Conservation (phyloP, 805 yeast genomes). For the Komagataella ulmi region DNA sequence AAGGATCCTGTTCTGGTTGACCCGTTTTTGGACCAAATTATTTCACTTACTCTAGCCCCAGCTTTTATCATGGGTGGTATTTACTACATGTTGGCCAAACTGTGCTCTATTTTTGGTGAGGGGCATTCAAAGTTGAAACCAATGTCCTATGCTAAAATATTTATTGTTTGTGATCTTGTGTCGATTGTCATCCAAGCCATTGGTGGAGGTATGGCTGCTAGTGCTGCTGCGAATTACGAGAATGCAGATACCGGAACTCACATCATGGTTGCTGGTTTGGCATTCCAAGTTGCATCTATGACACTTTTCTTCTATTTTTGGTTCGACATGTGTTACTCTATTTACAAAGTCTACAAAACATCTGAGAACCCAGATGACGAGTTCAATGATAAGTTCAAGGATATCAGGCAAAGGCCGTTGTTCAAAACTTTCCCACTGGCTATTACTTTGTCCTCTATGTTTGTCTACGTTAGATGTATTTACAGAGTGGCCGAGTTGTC, state of each 20-base stretch:
- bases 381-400: slow-evolving; percentile 22
- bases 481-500: slow-evolving; percentile 64
- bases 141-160: slow-evolving; percentile 46
- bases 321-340: slow-evolving; percentile 28
- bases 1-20: slow-evolving; percentile 18
- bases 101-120: slow-evolving; percentile 48
- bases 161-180: slow-evolving; percentile 51
- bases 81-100: slow-evolving; percentile 57
- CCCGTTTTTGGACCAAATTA: slow-evolving; percentile 48
- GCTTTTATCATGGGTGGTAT: slow-evolving; percentile 79
- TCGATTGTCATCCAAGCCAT: slow-evolving; percentile 56
- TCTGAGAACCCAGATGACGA: slow-evolving; percentile 14
- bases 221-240: slow-evolving; percentile 19
- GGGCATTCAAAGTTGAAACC: slow-evolving; percentile 40
- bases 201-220: slow-evolving; percentile 67
- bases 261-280: slow-evolving; percentile 68
- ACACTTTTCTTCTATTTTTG: slow-evolving; percentile 39
- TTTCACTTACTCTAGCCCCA: slow-evolving; percentile 66
- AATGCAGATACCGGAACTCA: slow-evolving; percentile 35
- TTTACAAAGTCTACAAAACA: slow-evolving; percentile 14
- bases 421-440: slow-evolving; percentile 32
- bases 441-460: slow-evolving; percentile 31
- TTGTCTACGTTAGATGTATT: slow-evolving; percentile 53
- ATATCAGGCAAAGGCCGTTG: slow-evolving; percentile 18
- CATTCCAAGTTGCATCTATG: slow-evolving; percentile 66